Conservation (phyloP, 495 filamentous ascomycete species). For the Aspergillus hancockii region DNA sequence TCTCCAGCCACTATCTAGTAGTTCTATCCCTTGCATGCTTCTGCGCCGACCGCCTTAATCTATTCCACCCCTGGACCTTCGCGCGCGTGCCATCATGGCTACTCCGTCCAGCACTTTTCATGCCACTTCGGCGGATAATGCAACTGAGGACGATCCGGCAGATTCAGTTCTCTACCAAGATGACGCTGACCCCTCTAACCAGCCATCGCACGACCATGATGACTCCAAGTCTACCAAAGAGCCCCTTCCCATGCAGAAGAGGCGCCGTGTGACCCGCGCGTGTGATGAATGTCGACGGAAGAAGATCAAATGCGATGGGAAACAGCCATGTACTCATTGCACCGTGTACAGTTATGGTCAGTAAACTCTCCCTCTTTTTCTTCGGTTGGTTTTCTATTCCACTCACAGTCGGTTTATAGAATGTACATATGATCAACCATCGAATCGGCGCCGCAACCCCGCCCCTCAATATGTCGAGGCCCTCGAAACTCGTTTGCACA, state of each 20-base stretch:
- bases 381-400: constrained; percentile 31
- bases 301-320: constrained; percentile 98
- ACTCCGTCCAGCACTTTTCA: constrained; percentile 20
- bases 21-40: constrained; percentile 17
- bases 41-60: constrained; percentile 18
- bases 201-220: constrained; percentile 24
- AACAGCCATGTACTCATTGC: constrained; percentile 97
- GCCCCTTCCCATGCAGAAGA: constrained; percentile 73
- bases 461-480: constrained; percentile 94
- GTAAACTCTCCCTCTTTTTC: constrained; percentile 16
- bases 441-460: constrained; percentile 91
- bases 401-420: constrained; percentile 53
- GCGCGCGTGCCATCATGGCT: constrained; percentile 16
- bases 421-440: constrained; percentile 97
- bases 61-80: background rate
- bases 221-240: constrained; percentile 37
- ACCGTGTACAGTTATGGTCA: constrained; percentile 98
- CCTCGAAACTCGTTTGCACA: constrained; percentile 78
- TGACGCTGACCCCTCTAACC: constrained; percentile 29
- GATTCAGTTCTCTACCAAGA: constrained; percentile 29
- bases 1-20: background rate
- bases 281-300: constrained; percentile 97
- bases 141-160: constrained; percentile 40
- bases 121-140: constrained; percentile 21
- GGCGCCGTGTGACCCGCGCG: constrained; percentile 83